A percentile compares a stretch with the other conserved stretches of the same genome.
Evolutionary conservation across 2,329 filamentous ascomycete species (phyloP).

Genomic region (Verticillium dahliae): DNA sequence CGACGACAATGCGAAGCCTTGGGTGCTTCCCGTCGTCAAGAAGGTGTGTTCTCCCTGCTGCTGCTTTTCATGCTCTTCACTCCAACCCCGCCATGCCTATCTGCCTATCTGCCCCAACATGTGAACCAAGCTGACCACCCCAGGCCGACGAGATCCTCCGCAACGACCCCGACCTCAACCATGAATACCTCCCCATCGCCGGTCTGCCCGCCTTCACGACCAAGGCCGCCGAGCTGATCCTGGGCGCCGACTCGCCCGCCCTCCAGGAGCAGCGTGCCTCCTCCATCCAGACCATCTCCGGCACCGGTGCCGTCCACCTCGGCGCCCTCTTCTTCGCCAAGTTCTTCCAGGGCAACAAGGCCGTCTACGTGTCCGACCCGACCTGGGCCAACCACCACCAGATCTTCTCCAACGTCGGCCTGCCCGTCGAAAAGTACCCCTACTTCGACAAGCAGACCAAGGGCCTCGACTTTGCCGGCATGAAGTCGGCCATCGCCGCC

Average conservation of each 20-base stretch:
- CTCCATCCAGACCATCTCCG: slow-evolving; percentile 91
- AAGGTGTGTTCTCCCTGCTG: slow-evolving; percentile 55
- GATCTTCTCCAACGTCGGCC: slow-evolving; percentile 87
- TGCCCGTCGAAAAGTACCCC: slow-evolving; percentile 76
- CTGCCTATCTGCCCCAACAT: slow-evolving; percentile 1
- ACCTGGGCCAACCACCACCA: slow-evolving; percentile 99
- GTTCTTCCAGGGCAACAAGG: slow-evolving; percentile 73
- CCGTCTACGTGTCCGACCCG: slow-evolving; percentile 86
- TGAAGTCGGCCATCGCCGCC: slow-evolving; percentile 63
- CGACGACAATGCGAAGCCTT: slow-evolving; percentile 92
- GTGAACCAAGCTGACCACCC: slow-evolving; percentile 11
- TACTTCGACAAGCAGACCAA: slow-evolving; percentile 90
- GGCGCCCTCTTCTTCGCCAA: slow-evolving; percentile 89
- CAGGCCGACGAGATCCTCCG: slow-evolving; percentile 88
- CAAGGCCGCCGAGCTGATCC: slow-evolving; percentile 84
- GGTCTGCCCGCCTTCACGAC: slow-evolving; percentile 79
- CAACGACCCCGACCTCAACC: slow-evolving; percentile 85
- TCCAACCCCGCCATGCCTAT: neutral
- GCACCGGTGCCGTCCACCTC: slow-evolving; percentile 89
- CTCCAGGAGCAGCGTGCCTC: slow-evolving; percentile 74
- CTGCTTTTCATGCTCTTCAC: neutral
- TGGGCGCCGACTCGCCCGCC: slow-evolving; percentile 74
- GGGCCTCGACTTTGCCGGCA: slow-evolving; percentile 86
- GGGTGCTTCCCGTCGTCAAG: slow-evolving; percentile 93
- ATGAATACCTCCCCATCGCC: slow-evolving; percentile 97